Conservation (phyloP, 306 rosid genomes). For the Cicer cuneatum region DNA sequence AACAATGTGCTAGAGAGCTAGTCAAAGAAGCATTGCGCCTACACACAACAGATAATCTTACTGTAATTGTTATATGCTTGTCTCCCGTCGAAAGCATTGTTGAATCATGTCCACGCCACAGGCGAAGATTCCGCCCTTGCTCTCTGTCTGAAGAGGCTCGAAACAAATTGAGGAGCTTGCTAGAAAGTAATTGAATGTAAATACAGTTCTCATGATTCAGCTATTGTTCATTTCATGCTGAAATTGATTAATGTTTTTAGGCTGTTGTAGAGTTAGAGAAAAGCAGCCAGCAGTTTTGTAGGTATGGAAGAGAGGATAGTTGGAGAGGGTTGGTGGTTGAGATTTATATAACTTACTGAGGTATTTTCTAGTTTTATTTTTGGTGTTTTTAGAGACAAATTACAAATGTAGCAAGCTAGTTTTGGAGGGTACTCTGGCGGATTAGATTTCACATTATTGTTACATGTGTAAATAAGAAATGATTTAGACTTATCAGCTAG, state of each 20-base stretch:
- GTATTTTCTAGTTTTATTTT: conserved; percentile 36
- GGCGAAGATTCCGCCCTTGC: conserved; percentile 60
- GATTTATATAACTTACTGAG: conserved; percentile 37
- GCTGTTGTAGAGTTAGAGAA: conserved; percentile 60
- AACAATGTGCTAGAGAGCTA: conserved; percentile 71
- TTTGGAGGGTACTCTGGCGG: conserved; percentile 29
- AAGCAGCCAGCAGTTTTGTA: conserved; percentile 68
- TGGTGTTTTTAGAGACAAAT: background rate
- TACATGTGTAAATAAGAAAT: conserved; percentile 32
- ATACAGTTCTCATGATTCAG: conserved; percentile 38
- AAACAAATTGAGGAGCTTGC: conserved; percentile 60
- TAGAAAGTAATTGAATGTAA: conserved; percentile 64
- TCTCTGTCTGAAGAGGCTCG: conserved; percentile 65
- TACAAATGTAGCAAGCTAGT: conserved; percentile 30
- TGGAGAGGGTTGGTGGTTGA: background rate
- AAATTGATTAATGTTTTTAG: conserved; percentile 51
- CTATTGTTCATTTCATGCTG: conserved; percentile 25
- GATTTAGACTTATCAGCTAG: conserved; percentile 8
- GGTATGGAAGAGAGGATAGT: conserved; percentile 42
- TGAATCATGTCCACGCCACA: conserved; percentile 55
- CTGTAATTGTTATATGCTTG: conserved; percentile 51
- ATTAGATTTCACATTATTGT: conserved; percentile 12
- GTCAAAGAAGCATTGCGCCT: conserved; percentile 77
- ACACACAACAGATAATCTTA: conserved; percentile 57
- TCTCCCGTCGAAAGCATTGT: conserved; percentile 42